phyloP scores from a whole-genome alignment of 495 filamentous ascomycete genomes.

The Penicillium pulvis region DNA sequence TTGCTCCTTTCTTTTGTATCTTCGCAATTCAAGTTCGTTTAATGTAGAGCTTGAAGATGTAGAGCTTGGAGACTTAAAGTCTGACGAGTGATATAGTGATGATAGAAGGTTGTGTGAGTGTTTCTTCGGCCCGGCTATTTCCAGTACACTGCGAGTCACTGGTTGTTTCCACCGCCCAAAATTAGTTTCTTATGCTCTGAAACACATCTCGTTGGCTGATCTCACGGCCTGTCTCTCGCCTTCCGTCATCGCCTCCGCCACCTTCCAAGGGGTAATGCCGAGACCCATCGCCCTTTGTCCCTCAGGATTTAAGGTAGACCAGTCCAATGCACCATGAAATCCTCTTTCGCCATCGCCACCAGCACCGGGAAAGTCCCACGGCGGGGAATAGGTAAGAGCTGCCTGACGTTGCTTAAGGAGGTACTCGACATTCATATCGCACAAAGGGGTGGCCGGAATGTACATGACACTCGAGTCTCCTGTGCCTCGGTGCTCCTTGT shows the following conservation, averaged over 20 bases:
- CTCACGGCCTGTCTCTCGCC: conserved; percentile 61
- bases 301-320: conserved; percentile 37
- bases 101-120: too few species aligned
- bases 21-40: too few species aligned
- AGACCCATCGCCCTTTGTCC: conserved; percentile 65
- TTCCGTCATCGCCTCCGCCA: conserved; percentile 44
- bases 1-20: too few species aligned
- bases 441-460: conserved; percentile 82
- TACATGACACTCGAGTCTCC: conserved; percentile 81
- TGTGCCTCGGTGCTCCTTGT: conserved; percentile 70
- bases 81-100: too few species aligned
- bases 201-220: conserved; percentile 60
- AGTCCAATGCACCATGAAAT: conserved; percentile 45
- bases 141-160: too few species aligned
- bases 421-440: conserved; percentile 70
- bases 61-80: too few species aligned
- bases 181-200: conserved; percentile 23
- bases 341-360: conserved; percentile 48
- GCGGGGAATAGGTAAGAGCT: conserved; percentile 42
- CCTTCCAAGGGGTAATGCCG: conserved; percentile 49
- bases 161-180: too few species aligned
- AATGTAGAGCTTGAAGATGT: too few species aligned
- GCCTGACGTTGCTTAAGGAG: conserved; percentile 67
- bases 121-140: too few species aligned
- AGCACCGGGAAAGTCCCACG: conserved; percentile 66